phyloP scores from a whole-genome alignment of 2,329 filamentous ascomycete genomes.

The Fusarium domesticum region DNA sequence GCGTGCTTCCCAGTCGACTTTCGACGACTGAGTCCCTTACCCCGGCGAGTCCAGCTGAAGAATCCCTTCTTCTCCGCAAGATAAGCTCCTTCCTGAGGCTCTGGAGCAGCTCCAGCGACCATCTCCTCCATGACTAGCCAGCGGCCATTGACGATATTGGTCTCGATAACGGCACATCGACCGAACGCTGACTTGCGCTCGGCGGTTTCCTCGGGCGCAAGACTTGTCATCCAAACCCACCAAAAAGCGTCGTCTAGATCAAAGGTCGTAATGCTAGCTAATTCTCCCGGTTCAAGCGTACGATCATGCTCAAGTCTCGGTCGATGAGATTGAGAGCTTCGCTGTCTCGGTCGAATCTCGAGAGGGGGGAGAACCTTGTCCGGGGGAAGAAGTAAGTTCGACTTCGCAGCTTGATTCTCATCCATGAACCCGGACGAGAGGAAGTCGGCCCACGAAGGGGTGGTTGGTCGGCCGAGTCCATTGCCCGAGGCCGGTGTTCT shows the following conservation, averaged over 20 bases:
- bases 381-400: constrained; percentile 77
- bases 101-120: constrained; percentile 85
- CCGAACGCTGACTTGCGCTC: constrained; percentile 91
- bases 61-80: constrained; percentile 95
- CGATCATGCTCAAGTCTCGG: constrained; percentile 66
- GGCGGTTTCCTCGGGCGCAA: constrained; percentile 83
- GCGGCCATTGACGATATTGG: constrained; percentile 71
- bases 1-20: constrained; percentile 67
- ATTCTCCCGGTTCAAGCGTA: constrained; percentile 81
- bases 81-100: constrained; percentile 80
- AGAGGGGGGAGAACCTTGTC: constrained; percentile 90
- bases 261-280: constrained; percentile 84
- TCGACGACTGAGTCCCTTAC: constrained; percentile 60
- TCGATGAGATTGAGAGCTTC: constrained; percentile 82
- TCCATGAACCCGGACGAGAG: constrained; percentile 90
- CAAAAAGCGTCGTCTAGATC: constrained; percentile 95
- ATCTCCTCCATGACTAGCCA: constrained; percentile 98
- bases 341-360: constrained; percentile 65
- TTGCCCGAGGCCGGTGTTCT: constrained; percentile 66
- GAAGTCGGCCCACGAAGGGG: constrained; percentile 98
- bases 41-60: constrained; percentile 79
- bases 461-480: constrained; percentile 77
- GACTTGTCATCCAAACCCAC: constrained; percentile 99
- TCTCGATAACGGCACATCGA: constrained; percentile 88
- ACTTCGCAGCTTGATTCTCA: constrained; percentile 55